Base-by-base conservation (phyloP, 192 early-diverging fungal species). In the Backusella liffmaniae region DNA sequence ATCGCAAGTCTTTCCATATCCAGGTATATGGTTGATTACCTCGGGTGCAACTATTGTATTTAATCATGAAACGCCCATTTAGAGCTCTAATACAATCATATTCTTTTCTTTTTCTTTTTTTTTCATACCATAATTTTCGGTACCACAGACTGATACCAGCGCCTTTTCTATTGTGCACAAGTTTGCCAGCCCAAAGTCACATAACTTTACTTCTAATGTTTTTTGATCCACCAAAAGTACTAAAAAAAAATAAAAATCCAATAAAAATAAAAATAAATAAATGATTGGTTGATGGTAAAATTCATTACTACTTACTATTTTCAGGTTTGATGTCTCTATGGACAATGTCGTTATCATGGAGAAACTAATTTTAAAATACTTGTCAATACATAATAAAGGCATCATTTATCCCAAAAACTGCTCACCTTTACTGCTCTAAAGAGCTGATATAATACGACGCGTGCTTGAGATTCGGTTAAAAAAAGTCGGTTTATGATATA, bases 311-410 rank as follows among this genome's bases (percentile, higher is more conserved):
- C 70, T 49, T 46, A 72, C 70, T 49, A 59, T 92, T 92, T 67
- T 93, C 93, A 1, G 92, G 92, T 83, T 98, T 98, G n/a, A 98
- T 82, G 79, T 98, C 97, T 13, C 97, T 91, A 79, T 98, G 97
- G 5, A 89, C 94, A 30, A 98, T 95, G 26, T 92, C 91, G 32
- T 88, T 82, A 8, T 83, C 80, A 73, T 98, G 97, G 7, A 98
- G 86, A 73, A 95, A 98, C 75, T 94, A 81, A 23, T 44, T n/a
- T 23, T 26, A 18, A 16, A 30, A 18, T 3, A 21, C 15, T 21
- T 49, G n/a, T 4, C 42, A 49, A 49, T 49, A 5, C 1, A 21
- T n/a, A 18, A n/a, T 6, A 7, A 49, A 49, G 6, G 0, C 18
- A 21, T 49, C 18, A 16, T 16, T 8, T 32, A 51, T 70, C 13